Evolutionary conservation across 306 rosid species (phyloP), one percentile per base, ranked within the genome.

Genomic region (Acacia confusa): DNA sequence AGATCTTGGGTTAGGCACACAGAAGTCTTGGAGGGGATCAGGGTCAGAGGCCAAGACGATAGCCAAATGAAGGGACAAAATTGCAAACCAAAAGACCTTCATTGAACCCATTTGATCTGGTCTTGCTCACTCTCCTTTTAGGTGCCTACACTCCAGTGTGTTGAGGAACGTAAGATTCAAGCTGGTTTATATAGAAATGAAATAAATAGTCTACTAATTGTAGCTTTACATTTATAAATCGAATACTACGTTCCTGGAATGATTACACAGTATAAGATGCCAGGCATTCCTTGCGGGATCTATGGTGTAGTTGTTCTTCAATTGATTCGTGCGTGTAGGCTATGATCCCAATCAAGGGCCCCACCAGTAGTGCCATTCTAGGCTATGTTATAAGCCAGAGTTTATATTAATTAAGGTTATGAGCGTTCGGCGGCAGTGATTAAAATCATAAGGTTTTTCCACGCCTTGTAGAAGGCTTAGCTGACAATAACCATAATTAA

Each of bases 1-100:
- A 65, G 48, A 68, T 40, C 13, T 89, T 38, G 89, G 89, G 83
- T 89, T 87, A 71, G 95, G 92, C 74, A 93, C 84, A 97, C 99
- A 95, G 44, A 87, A 93, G 80, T 95, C 99, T 83, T 95, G 99
- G 22, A 95, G 57, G 43, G 99, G 96, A 77, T 95, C 99, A 48
- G 99, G 99, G 70, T 95, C 99, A 9, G 99, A 87, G 67, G 97
- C 94, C 22, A 84, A 52, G 82, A 83, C 68, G 67, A 52, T 82
- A 52, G 70, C 67, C 28, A 75, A 69, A 61, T 60, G 81, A 60
- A 90, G 81, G 78, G 81, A 65, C 71, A 85, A 74, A 45, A 87
- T 71, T 3, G 79, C 72, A 41, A 83, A 58, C 47, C 82, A 63
- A 63, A 87, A 69, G 78, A 79, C 58, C n/a, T 79, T 80, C 60